Evolutionary conservation across 1,139 yeast genomes (phyloP).

Genomic region (Eremothecium coryli): DNA sequence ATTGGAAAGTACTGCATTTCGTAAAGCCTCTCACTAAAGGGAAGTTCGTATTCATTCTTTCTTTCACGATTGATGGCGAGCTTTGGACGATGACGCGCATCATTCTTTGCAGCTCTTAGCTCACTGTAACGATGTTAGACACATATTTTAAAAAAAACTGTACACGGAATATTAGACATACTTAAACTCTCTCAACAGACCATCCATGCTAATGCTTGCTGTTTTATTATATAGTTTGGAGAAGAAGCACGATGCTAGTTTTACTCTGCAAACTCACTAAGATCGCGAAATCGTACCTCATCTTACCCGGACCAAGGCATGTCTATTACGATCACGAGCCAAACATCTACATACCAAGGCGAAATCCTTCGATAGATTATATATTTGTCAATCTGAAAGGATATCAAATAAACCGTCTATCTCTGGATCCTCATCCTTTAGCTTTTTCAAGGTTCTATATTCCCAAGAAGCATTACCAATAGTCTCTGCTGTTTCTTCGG

Average conservation of each 20-base stretch:
- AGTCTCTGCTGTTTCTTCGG: constrained; percentile 16
- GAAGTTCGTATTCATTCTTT: constrained; percentile 23
- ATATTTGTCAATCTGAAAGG: constrained; percentile 1
- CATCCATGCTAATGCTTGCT: constrained; percentile 12
- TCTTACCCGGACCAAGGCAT: too few relatives aligned
- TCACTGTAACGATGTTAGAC: too few relatives aligned
- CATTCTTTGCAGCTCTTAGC: constrained; percentile 1
- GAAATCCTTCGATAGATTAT: not conserved
- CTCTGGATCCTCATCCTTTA: constrained; percentile 4
- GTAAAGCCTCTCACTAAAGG: constrained; percentile 40
- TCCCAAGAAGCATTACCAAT: constrained; percentile 31
- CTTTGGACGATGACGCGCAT: constrained; percentile 8
- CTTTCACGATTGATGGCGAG: constrained; percentile 13
- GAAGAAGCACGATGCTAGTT: too few relatives aligned
- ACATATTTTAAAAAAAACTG: not conserved
- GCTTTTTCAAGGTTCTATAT: constrained; percentile 17
- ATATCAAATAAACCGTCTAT: constrained; percentile 3
- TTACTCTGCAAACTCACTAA: too few relatives aligned
- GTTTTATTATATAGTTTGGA: too few relatives aligned
- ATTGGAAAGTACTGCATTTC: constrained; percentile 65
- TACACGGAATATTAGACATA: constrained; percentile 8
- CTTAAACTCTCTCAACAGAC: constrained; percentile 12
- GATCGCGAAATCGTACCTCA: too few relatives aligned
- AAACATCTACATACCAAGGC: too few relatives aligned
- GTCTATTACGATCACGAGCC: too few relatives aligned